Percentiles rank a stretch among this genome's conserved stretches.
phyloP scores from a whole-genome alignment of 208 protist genomes.

The Naegleria gruberi region DNA sequence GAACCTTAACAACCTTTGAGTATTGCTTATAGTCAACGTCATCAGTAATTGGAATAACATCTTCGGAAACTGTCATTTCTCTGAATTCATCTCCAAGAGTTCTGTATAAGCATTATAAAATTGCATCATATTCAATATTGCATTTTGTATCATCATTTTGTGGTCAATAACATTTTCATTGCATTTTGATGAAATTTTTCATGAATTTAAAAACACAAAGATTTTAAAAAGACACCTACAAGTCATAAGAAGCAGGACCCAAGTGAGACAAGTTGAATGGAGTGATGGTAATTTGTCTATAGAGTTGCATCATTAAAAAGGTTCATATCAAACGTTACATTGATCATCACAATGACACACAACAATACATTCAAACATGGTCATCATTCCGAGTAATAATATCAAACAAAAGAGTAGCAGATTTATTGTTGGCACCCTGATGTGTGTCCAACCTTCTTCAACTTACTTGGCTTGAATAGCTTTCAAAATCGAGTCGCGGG shows the following conservation, averaged over 20 bases:
- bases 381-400: no score
- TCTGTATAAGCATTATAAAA: constrained; percentile 26
- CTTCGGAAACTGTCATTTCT: constrained; percentile 19
- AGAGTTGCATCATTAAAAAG: no score
- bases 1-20: constrained; percentile 24
- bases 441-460: no score
- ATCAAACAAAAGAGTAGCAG: no score
- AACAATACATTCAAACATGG: no score
- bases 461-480: constrained; percentile 29
- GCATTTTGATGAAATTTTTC: neutral
- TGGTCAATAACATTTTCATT: neutral
- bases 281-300: constrained; percentile 36
- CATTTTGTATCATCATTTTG: neutral
- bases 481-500: constrained; percentile 33
- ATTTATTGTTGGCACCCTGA: no score
- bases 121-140: neutral
- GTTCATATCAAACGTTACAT: no score
- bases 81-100: constrained; percentile 37
- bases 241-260: constrained; percentile 27
- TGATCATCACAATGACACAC: no score
- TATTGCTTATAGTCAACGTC: constrained; percentile 35
- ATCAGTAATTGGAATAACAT: constrained; percentile 29
- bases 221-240: neutral
- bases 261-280: constrained; percentile 30
- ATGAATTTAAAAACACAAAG: neutral